Evolutionary conservation across 2,329 filamentous ascomycete genomes (phyloP).

Genomic region (Amauroascus verrucosus): DNA sequence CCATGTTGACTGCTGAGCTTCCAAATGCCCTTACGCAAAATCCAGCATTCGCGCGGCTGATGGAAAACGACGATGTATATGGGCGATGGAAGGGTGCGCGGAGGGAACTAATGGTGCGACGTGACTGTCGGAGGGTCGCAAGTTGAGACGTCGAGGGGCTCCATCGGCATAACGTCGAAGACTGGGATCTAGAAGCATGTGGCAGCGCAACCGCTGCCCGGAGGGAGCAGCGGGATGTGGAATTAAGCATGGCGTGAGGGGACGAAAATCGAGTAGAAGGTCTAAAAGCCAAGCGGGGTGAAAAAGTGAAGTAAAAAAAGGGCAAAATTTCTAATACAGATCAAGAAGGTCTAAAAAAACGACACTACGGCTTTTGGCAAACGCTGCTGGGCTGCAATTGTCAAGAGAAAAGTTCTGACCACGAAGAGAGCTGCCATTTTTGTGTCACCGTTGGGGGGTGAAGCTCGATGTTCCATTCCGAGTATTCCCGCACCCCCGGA

Average conservation of each 20-base stretch:
- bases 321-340: neutral
- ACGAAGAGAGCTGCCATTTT: neutral
- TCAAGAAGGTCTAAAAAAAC: neutral
- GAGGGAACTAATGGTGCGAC: slow-evolving; percentile 1
- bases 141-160: slow-evolving; percentile 5
- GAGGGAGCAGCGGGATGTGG: slow-evolving; percentile 10
- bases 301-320: neutral
- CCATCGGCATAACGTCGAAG: slow-evolving; percentile 5
- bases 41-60: neutral
- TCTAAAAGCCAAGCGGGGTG: neutral
- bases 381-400: slow-evolving; percentile 2
- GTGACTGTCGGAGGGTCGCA: slow-evolving; percentile 1
- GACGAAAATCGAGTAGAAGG: neutral
- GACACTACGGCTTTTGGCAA: slow-evolving; percentile 2
- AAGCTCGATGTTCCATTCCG: slow-evolving; percentile 4
- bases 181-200: slow-evolving; percentile 12
- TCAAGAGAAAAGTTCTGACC: slow-evolving; percentile 4
- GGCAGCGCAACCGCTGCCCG: slow-evolving; percentile 11
- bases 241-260: slow-evolving; percentile 9
- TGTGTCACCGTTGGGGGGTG: neutral
- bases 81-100: slow-evolving; percentile 2
- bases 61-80: neutral
- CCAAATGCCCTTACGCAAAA: slow-evolving; percentile 13
- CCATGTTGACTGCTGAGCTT: slow-evolving; percentile 14
- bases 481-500: slow-evolving; percentile 8